These are phyloP conservation scores for Xerocomus minutiporus DNA, from an alignment of 1,284 basidiomycete genomes.

Conservation along the genomic window DNA sequence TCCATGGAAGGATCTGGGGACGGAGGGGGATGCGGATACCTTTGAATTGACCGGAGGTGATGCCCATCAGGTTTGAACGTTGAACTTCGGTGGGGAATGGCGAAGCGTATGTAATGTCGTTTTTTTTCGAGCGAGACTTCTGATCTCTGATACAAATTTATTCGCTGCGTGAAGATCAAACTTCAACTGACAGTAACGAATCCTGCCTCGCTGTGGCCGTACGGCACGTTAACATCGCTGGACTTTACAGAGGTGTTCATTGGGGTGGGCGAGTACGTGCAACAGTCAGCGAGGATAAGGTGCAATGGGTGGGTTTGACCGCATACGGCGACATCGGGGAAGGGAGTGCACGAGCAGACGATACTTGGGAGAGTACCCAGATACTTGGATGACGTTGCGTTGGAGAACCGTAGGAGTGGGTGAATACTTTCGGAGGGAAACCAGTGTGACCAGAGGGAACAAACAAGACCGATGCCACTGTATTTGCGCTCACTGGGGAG, in stretches of 20 bases:
- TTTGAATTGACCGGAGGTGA: neutral
- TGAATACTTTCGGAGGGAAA: neutral
- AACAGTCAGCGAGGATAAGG: too few species aligned
- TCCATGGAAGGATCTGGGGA: neutral
- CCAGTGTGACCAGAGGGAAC: conserved; percentile 20
- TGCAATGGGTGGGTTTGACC: too few species aligned
- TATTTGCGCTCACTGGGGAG: conserved; percentile 37
- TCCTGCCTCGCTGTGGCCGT: neutral
- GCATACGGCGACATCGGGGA: too few species aligned
- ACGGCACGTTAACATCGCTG: neutral
- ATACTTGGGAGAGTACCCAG: too few species aligned
- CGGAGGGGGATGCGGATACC: neutral
- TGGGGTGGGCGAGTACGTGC: too few species aligned
- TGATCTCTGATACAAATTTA: neutral
- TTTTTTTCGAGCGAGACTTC: neutral
- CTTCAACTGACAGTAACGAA: neutral
- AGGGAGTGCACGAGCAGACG: too few species aligned
- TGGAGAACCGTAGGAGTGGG: neutral
- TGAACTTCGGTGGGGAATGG: neutral
- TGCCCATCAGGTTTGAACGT: neutral
- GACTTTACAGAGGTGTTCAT: neutral
- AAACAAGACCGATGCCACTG: conserved; percentile 35
- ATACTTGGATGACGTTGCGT: too few species aligned
- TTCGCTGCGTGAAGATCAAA: neutral
- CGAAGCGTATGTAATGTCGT: neutral